Conservation (phyloP, 768 basidiomycete genomes). For the Strobilomyces echinocephalus region DNA sequence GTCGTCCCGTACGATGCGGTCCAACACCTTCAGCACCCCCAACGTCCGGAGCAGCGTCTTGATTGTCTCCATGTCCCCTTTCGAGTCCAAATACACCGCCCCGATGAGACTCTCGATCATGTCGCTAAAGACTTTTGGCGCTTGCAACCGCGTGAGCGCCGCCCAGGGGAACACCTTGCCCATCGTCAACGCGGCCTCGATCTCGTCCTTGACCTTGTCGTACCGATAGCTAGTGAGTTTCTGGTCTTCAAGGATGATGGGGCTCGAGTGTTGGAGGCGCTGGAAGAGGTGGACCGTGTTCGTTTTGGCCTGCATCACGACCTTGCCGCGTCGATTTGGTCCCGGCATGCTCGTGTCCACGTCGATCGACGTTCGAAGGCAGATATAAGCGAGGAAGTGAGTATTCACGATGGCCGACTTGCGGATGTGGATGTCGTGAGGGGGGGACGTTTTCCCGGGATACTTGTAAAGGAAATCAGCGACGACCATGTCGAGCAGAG, state of each 20-base stretch:
- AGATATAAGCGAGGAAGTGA: conserved; percentile 67
- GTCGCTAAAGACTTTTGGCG: conserved; percentile 76
- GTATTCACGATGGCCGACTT: conserved; percentile 70
- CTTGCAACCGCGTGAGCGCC: conserved; percentile 65
- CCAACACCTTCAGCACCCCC: conserved; percentile 55
- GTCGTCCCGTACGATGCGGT: conserved; percentile 59
- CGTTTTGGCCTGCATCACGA: conserved; percentile 37
- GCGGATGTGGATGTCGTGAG: conserved; percentile 63
- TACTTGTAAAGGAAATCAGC: conserved; percentile 64
- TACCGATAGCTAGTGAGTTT: conserved; percentile 50
- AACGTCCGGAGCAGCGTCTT: conserved; percentile 45
- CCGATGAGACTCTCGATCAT: conserved; percentile 74
- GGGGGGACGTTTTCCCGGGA: conserved; percentile 59
- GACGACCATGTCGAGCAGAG: conserved; percentile 71
- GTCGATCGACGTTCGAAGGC: conserved; percentile 43
- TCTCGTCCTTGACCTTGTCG: conserved; percentile 41
- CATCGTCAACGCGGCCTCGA: conserved; percentile 41
- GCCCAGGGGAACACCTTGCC: conserved; percentile 67
- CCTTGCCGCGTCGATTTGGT: conserved; percentile 26
- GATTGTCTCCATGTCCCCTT: conserved; percentile 49
- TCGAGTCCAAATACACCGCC: conserved; percentile 68
- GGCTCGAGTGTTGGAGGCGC: conserved; percentile 66
- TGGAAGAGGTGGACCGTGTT: conserved; percentile 57
- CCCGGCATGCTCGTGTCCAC: conserved; percentile 50
- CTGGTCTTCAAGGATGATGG: conserved; percentile 61